Percentiles rank a stretch among this genome's conserved stretches.
phyloP scores from a whole-genome alignment of 129 eudicot species.

The Flaveria linearis region DNA sequence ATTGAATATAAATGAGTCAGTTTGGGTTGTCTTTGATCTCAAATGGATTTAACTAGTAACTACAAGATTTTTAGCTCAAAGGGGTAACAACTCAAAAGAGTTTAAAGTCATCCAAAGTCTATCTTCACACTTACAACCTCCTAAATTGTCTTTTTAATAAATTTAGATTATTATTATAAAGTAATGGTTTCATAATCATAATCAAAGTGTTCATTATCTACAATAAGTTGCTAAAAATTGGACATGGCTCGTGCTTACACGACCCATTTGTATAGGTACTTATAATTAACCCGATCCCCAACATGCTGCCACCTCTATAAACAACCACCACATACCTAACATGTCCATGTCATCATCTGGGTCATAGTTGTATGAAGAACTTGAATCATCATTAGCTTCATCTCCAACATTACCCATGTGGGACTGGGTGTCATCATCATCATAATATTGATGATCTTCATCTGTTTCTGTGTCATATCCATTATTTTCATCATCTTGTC shows the following conservation, averaged over 20 bases:
- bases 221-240: not conserved
- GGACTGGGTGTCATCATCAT: slow-evolving; percentile 47
- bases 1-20: not conserved
- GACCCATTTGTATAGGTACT: not conserved
- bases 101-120: not conserved
- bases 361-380: slow-evolving; percentile 56
- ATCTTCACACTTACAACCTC: not conserved
- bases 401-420: slow-evolving; percentile 50
- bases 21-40: not conserved
- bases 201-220: not conserved
- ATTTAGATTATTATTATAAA: not conserved
- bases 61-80: not conserved
- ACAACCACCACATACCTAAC: slow-evolving; percentile 49
- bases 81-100: not conserved
- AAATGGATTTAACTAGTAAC: not conserved
- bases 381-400: slow-evolving; percentile 56
- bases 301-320: not conserved
- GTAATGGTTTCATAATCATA: not conserved
- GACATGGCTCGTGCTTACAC: not conserved
- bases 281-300: not conserved
- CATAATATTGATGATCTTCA: slow-evolving; percentile 57
- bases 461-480: slow-evolving; percentile 62
- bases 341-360: slow-evolving; percentile 66
- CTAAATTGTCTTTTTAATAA: not conserved
- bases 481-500: slow-evolving; percentile 54